phyloP scores from a whole-genome alignment of 2,329 filamentous ascomycete species.

The Pseudopyricularia cyperi region DNA sequence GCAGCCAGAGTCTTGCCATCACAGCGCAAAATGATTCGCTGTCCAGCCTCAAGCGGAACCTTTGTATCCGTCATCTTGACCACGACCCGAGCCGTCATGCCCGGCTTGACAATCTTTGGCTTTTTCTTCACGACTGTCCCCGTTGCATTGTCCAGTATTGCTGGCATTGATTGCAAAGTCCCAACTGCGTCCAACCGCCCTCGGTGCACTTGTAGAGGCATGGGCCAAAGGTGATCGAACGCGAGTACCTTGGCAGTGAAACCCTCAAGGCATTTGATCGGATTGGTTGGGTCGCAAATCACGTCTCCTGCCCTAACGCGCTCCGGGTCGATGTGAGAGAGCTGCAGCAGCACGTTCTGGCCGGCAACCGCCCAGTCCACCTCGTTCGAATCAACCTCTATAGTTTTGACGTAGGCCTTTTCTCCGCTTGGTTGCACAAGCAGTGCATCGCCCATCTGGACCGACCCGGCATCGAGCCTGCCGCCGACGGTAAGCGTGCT shows the following conservation, averaged over 20 bases:
- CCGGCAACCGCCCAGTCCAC: conserved; percentile 88
- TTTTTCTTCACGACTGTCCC: conserved; percentile 70
- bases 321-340: conserved; percentile 72
- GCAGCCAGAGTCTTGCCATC: conserved; percentile 78
- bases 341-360: conserved; percentile 74
- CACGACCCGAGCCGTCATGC: conserved; percentile 60
- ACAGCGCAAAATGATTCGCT: conserved; percentile 67
- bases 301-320: conserved; percentile 79
- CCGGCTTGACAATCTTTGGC: conserved; percentile 72
- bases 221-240: conserved; percentile 80
- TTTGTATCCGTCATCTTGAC: conserved; percentile 56
- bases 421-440: conserved; percentile 72
- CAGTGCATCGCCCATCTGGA: conserved; percentile 75
- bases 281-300: conserved; percentile 55
- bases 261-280: conserved; percentile 56
- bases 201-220: conserved; percentile 78
- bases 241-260: conserved; percentile 79
- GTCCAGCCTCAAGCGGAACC: conserved; percentile 68
- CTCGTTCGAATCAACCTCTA: conserved; percentile 61
- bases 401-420: conserved; percentile 65
- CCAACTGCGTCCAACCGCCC: conserved; percentile 72
- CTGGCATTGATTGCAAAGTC: conserved; percentile 57
- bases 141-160: conserved; percentile 64
- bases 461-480: conserved; percentile 67
- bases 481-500: conserved; percentile 79